phyloP scores from a whole-genome alignment of 257 asterid genomes.

The Fraxinus quadrangulata region DNA sequence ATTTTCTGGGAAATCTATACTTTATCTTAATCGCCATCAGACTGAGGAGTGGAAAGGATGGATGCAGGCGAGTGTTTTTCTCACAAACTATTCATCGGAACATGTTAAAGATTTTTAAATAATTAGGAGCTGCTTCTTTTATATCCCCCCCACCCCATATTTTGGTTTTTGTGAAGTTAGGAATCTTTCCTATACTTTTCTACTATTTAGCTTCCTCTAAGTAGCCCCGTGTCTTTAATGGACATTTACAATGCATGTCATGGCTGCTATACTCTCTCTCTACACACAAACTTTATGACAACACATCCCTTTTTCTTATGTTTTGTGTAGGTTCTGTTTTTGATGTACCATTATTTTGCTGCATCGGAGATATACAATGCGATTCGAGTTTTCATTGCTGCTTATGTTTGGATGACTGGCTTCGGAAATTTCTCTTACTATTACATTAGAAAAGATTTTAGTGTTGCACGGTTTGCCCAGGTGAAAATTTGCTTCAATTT shows the following conservation, averaged over 20 bases:
- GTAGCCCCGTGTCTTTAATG: constrained; percentile 9
- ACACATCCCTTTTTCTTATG: constrained; percentile 18
- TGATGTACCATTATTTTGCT: constrained; percentile 98
- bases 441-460: constrained; percentile 87
- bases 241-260: constrained; percentile 3
- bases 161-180: constrained; percentile 4
- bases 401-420: constrained; percentile 99
- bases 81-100: background rate
- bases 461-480: constrained; percentile 95
- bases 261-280: background rate
- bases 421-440: constrained; percentile 97
- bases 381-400: constrained; percentile 93
- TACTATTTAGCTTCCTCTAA: background rate
- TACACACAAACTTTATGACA: too few relatives aligned
- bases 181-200: constrained; percentile 14
- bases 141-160: background rate
- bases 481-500: constrained; percentile 36
- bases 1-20: constrained; percentile 78
- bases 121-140: background rate
- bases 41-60: constrained; percentile 98
- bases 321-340: constrained; percentile 71
- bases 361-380: constrained; percentile 96
- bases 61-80: constrained; percentile 77
- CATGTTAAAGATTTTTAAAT: background rate
- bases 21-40: constrained; percentile 92